Evolutionary conservation across 2,329 filamentous ascomycete species (phyloP).

Genomic region (Penicillium sp.): DNA sequence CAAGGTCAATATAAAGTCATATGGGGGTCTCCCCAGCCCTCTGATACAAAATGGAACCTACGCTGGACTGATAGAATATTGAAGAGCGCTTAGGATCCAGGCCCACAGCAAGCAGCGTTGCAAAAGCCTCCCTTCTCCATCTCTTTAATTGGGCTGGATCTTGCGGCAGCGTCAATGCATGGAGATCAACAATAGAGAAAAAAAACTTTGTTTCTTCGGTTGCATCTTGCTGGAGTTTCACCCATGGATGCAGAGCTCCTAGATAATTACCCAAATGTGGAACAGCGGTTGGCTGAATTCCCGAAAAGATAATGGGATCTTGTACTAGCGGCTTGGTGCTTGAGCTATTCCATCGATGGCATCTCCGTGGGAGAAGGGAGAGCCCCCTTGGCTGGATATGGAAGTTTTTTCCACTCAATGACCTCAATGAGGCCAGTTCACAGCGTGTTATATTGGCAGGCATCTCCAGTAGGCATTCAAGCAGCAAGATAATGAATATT

Average conservation of each 20-base stretch:
- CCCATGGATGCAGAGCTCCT: constrained; percentile 85
- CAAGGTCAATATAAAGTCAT: neutral
- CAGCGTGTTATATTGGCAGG: neutral
- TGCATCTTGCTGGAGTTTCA: constrained; percentile 68
- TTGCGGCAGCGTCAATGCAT: constrained; percentile 83
- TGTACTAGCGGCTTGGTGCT: constrained; percentile 9
- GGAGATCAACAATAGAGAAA: constrained; percentile 88
- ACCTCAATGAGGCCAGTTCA: constrained; percentile 2
- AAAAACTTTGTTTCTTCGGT: constrained; percentile 61
- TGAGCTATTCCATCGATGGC: constrained; percentile 17
- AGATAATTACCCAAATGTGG: constrained; percentile 96
- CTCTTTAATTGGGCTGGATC: constrained; percentile 59
- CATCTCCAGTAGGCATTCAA: constrained; percentile 9
- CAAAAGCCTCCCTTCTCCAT: constrained; percentile 72
- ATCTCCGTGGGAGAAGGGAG: constrained; percentile 6
- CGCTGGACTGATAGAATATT: constrained; percentile 79
- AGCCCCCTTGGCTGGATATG: neutral
- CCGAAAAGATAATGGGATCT: constrained; percentile 73
- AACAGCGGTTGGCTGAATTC: constrained; percentile 92
- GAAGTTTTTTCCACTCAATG: constrained; percentile 3
- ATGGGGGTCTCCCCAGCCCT: neutral
- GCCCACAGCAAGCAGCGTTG: constrained; percentile 78
- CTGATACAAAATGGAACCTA: constrained; percentile 41
- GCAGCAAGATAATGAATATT: neutral
- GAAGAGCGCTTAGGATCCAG: constrained; percentile 72